phyloP scores from a whole-genome alignment of 1,139 yeast genomes.

The Lodderomyces parapsilosis region DNA sequence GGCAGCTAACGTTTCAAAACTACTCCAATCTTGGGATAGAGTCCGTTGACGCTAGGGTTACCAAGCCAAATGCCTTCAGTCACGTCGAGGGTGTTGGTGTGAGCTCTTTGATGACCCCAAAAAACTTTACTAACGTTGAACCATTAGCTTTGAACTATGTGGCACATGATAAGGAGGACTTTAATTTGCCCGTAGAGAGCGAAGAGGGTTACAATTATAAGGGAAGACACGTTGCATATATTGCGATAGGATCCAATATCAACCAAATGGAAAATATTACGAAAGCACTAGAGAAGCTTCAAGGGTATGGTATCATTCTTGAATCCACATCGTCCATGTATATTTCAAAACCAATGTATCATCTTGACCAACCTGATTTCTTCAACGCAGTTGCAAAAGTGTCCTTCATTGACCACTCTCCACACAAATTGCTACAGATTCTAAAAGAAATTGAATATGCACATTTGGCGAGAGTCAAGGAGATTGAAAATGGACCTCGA shows the following conservation, averaged over 20 bases:
- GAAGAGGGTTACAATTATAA: slow-evolving; percentile 6
- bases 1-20: slow-evolving; percentile 55
- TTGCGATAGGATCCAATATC: slow-evolving; percentile 86
- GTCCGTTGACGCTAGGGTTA: slow-evolving; percentile 55
- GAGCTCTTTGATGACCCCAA: slow-evolving; percentile 51
- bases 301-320: slow-evolving; percentile 45
- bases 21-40: slow-evolving; percentile 32
- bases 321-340: slow-evolving; percentile 72
- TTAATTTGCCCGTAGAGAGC: slow-evolving; percentile 36
- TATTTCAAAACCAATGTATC: slow-evolving; percentile 92
- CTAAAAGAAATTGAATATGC: slow-evolving; percentile 79
- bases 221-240: slow-evolving; percentile 54
- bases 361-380: slow-evolving; percentile 75
- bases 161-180: slow-evolving; percentile 3
- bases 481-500: slow-evolving; percentile 88
- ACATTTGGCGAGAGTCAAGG: slow-evolving; percentile 67
- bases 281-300: slow-evolving; percentile 54
- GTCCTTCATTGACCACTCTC: slow-evolving; percentile 48
- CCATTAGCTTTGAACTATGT: slow-evolving; percentile 18
- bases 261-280: slow-evolving; percentile 62
- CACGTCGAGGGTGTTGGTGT: slow-evolving; percentile 92
- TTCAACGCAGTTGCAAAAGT: slow-evolving; percentile 79
- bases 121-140: slow-evolving; percentile 28
- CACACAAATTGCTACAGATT: slow-evolving; percentile 58
- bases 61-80: slow-evolving; percentile 86